These are phyloP conservation scores for Cymodocea nodosa DNA, from an alignment of 116 monocot species.

Conservation along the genomic window DNA sequence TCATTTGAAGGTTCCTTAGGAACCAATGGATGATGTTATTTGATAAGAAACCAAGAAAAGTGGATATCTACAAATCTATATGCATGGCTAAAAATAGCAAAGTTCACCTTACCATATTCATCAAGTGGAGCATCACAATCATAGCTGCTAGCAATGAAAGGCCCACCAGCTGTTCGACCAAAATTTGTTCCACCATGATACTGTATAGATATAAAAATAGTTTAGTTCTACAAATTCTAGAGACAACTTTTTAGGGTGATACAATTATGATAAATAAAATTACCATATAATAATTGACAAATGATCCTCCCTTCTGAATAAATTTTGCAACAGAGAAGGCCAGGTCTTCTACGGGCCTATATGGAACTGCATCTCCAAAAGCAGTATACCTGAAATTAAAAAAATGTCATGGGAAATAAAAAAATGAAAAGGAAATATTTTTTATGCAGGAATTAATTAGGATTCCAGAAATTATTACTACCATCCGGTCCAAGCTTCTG, in stretches of 20 bases:
- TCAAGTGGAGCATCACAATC: constrained; percentile 92
- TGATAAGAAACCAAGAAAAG: too few species aligned
- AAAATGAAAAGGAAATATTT: background rate
- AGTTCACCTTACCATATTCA: constrained; percentile 52
- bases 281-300: constrained; percentile 95
- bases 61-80: too few species aligned
- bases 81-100: background rate
- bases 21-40: too few species aligned
- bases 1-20: too few species aligned
- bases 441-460: background rate
- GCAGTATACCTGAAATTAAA: constrained; percentile 47
- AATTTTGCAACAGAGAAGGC: constrained; percentile 82
- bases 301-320: constrained; percentile 86
- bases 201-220: background rate
- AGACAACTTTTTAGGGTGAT: background rate
- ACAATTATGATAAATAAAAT: constrained; percentile 2
- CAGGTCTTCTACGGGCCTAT: constrained; percentile 75
- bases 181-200: too few species aligned
- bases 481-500: constrained; percentile 98
- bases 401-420: constrained; percentile 3
- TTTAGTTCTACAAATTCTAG: background rate
- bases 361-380: constrained; percentile 69
- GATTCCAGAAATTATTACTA: constrained; percentile 7
- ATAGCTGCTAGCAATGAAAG: constrained; percentile 88
- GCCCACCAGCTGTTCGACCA: constrained; percentile 34